Conservation (phyloP, 768 basidiomycete species). For the Auriscalpium vulgare region DNA sequence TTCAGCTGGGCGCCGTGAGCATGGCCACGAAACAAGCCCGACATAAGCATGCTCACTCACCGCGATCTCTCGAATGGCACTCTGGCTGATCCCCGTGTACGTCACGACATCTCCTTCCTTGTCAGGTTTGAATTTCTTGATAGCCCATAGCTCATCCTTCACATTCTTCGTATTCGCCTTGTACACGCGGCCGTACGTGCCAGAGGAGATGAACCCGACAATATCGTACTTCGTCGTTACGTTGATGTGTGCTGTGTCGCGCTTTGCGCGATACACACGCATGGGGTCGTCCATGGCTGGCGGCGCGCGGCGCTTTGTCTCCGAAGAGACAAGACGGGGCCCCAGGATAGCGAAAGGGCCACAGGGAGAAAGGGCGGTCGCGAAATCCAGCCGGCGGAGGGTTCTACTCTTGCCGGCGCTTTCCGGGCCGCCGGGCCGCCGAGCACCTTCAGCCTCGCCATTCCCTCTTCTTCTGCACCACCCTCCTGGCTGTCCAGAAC, state of each 20-base stretch:
- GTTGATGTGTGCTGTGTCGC: slow-evolving; percentile 57
- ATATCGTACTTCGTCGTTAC: slow-evolving; percentile 84
- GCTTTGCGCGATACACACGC: slow-evolving; percentile 74
- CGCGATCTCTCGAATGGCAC: slow-evolving; percentile 93
- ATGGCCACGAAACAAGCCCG: not conserved
- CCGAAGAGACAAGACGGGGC: no score
- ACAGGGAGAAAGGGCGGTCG: no score
- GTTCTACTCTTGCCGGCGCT: no score
- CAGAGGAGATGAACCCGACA: slow-evolving; percentile 95
- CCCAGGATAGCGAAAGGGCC: no score
- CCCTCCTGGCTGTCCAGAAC: no score
- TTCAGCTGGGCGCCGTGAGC: slow-evolving; percentile 52
- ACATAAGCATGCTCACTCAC: slow-evolving; percentile 37
- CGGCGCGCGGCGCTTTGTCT: no score
- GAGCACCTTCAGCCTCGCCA: no score
- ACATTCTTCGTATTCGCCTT: slow-evolving; percentile 79
- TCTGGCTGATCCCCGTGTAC: slow-evolving; percentile 97
- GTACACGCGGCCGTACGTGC: slow-evolving; percentile 98
- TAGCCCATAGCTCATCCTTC: slow-evolving; percentile 74
- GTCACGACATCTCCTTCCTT: slow-evolving; percentile 95
- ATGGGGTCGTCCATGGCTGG: slow-evolving; percentile 55
- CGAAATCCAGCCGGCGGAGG: no score
- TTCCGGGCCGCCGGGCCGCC: no score
- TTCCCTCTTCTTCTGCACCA: no score
- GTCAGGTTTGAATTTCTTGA: slow-evolving; percentile 99